A percentile compares a stretch with the other conserved stretches of the same genome.
Evolutionary conservation across 345 rosid species (phyloP).

Genomic region (Noccaea bulbosa): DNA sequence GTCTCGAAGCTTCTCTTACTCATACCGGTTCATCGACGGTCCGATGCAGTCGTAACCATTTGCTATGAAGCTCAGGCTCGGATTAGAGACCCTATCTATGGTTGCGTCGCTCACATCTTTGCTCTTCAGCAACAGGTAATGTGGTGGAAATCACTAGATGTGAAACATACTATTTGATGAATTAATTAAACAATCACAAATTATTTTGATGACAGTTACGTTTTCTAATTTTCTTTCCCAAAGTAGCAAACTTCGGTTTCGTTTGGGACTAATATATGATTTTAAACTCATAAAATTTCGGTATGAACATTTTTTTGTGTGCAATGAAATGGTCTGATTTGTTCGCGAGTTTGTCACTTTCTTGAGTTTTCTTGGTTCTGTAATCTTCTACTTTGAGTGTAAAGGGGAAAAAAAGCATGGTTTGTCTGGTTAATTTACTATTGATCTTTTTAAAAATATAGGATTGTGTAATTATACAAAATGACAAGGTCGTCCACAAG

Average conservation of each 20-base stretch:
- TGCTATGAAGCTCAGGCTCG: slow-evolving; percentile 84
- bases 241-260: slow-evolving; percentile 38
- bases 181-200: neutral
- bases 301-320: slow-evolving; percentile 5
- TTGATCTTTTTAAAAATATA: slow-evolving; percentile 13
- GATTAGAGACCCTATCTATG: slow-evolving; percentile 77
- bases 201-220: slow-evolving; percentile 36
- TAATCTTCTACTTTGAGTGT: slow-evolving; percentile 40
- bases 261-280: slow-evolving; percentile 4
- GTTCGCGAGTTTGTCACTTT: slow-evolving; percentile 33
- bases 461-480: slow-evolving; percentile 35
- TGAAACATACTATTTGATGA: slow-evolving; percentile 22
- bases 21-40: slow-evolving; percentile 64
- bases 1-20: slow-evolving; percentile 81
- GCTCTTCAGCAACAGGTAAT: slow-evolving; percentile 84
- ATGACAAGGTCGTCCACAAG: slow-evolving; percentile 58
- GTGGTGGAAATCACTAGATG: slow-evolving; percentile 31
- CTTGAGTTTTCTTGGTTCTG: slow-evolving; percentile 38
- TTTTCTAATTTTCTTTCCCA: slow-evolving; percentile 36
- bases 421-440: slow-evolving; percentile 37
- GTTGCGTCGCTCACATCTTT: slow-evolving; percentile 84
- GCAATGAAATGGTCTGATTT: slow-evolving; percentile 20
- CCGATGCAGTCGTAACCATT: slow-evolving; percentile 76
- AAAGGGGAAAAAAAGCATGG: slow-evolving; percentile 37
- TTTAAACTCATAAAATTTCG: slow-evolving; percentile 1